phyloP scores from a whole-genome alignment of 1,139 yeast species.

The Sugiyamaella grinbergsii region DNA sequence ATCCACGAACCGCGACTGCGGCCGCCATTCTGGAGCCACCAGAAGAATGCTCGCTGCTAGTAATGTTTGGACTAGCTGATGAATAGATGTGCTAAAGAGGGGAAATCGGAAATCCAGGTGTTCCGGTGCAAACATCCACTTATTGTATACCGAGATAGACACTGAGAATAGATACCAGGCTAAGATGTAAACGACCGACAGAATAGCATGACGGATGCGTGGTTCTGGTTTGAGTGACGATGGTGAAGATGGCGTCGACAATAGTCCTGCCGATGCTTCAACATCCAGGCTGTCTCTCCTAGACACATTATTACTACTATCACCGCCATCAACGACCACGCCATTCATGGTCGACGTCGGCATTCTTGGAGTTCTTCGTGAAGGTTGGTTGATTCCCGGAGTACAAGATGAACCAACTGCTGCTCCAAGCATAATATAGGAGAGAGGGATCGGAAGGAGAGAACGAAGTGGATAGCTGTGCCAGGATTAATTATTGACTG shows the following conservation, averaged over 20 bases:
- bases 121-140: conserved; percentile 88
- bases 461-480: neutral
- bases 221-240: conserved; percentile 7
- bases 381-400: conserved; percentile 10
- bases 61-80: conserved; percentile 64
- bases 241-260: neutral
- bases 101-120: conserved; percentile 81
- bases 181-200: conserved; percentile 25
- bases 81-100: conserved; percentile 77
- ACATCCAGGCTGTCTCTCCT: neutral
- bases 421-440: conserved; percentile 7
- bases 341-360: neutral
- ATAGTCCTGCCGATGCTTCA: conserved; percentile 5
- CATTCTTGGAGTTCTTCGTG: conserved; percentile 15
- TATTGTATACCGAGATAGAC: conserved; percentile 83
- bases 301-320: neutral
- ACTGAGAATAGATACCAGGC: conserved; percentile 57
- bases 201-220: conserved; percentile 16
- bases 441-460: too few species aligned
- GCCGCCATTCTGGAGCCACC: conserved; percentile 16
- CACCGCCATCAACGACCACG: too few species aligned
- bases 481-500: too few species aligned
- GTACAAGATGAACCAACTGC: conserved; percentile 10
- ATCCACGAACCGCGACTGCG: conserved; percentile 7
- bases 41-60: conserved; percentile 29